Evolutionary conservation across 208 protist genomes (phyloP), one percentile per base, ranked within the genome.

Genomic region (Wallacemonas sp.): DNA sequence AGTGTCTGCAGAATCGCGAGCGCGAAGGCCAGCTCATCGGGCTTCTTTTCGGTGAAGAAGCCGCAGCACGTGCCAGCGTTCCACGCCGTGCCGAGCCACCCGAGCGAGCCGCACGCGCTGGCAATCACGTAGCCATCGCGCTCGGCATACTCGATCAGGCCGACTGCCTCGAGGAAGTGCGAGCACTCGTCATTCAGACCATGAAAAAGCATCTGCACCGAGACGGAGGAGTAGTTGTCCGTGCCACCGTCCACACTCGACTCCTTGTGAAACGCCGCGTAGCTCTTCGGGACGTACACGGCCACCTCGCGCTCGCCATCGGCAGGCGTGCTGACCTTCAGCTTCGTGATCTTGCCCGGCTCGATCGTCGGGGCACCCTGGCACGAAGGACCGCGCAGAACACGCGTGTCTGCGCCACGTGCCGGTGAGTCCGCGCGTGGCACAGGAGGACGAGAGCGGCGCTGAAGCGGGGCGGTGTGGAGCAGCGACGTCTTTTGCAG

Each of bases 1-100:
- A 82, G 52, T 2, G 67, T 54, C 2, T 63, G 16, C n/a, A 91
- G 70, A 12, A 89, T 61, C 16, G 61, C 36, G 28, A 64, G 52
- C 22, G 77, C 72, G 42, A 92, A 86, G 28, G 44, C 72, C 32
- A 92, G 36, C 28, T 92, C 85, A 57, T 92, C 57, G 1, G 88
- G 88, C 11, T 66, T 59, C 1, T 63, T 46, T 2, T 63, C 55
- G 4, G 39, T 26, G 39, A 62, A 65, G 57, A 92, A 92, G n/a
- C 82, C 85, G 61, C 88, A 92, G 76, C 88, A 92, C 46, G 62
- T 82, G 14, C 85, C 85, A 4, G 85, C 57, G 66, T 92, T 92
- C 84, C 85, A 94, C 23, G 57, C 88, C 14, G 55, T 64, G 41
- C 88, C 88, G 25, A 94, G 64, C 38, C 57, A 75, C 0, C 88